phyloP scores from a whole-genome alignment of 495 filamentous ascomycete genomes.

The Aeminium ludgeri region DNA sequence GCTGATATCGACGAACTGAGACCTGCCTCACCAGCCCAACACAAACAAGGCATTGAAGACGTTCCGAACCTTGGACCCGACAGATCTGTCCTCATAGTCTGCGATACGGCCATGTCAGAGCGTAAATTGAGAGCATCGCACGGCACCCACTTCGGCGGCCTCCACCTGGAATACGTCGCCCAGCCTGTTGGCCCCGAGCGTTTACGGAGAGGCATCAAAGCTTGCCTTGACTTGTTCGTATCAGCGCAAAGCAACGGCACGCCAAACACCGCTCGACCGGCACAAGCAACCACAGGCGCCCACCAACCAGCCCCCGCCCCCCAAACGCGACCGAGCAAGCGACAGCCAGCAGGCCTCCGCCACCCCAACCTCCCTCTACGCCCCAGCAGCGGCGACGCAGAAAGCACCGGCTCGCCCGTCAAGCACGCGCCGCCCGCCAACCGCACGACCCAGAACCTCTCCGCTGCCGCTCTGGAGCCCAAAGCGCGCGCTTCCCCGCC shows the following conservation, averaged over 20 bases:
- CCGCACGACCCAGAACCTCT: too few relatives aligned
- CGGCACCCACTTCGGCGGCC: too few relatives aligned
- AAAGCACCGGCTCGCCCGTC: too few relatives aligned
- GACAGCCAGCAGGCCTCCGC: background rate
- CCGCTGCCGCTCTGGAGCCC: too few relatives aligned
- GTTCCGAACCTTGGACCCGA: too few relatives aligned
- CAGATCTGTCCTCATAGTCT: constrained; percentile 9
- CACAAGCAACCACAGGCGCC: background rate
- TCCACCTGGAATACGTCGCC: background rate
- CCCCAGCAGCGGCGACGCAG: too few relatives aligned
- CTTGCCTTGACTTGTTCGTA: background rate
- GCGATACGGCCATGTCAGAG: constrained; percentile 5
- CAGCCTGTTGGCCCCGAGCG: background rate
- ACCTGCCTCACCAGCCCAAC: too few relatives aligned
- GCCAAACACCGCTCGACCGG: background rate
- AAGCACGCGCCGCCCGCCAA: too few relatives aligned
- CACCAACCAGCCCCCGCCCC: background rate
- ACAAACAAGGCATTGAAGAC: too few relatives aligned
- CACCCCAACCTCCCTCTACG: too few relatives aligned
- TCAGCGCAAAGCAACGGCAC: background rate
- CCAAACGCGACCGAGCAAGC: background rate
- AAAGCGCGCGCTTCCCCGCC: too few relatives aligned
- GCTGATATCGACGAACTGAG: too few relatives aligned
- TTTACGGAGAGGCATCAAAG: background rate
- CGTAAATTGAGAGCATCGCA: constrained; percentile 5